Base-by-base conservation (phyloP, 2,329 filamentous ascomycete genomes). In the Beauveria rudraprayagi region DNA sequence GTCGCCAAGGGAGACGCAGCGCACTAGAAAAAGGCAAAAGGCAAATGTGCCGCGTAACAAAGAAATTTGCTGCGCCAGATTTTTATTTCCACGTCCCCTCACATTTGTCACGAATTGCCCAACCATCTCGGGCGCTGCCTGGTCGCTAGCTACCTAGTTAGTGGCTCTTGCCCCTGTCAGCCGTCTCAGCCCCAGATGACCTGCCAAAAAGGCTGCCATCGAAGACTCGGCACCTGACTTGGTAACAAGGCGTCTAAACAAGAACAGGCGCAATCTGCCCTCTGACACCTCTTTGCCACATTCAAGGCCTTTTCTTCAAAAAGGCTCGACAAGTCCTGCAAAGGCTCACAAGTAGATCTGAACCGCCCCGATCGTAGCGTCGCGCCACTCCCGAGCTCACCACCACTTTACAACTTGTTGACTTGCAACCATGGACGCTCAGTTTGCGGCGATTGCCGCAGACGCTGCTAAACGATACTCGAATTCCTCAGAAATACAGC, bases 381-480 rank as follows among this genome's bases (percentile, higher is more conserved):
- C 41, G 22, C 37, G 50, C 57, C 57, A 54, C 57, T 53, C 48
- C 48, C 37, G 56, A 30, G 14, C 37, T 14, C 22, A 8, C 8
- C 40, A 53, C 19, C 48, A 46, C 56, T 2, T 11, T 34, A 10
- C 43, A 44, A 16, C 22, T 19, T 10, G 3, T 28, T 24, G n/a
- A 24, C 30, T 5, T n/a, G 43, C 19, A 7, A 19, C 14, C 57
- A 60, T 63, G 56, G 58, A 65, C 19, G 61, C 60, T 14, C 62
- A 64, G 52, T 68, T 69, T 52, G 66, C 65, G 10, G 68, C 67
- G 47, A 71, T 76, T 54, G 65, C 76, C 11, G 65, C 69, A 11
- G 71, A 73, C 55, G 74, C 74, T 5, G 70, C 70, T 52, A 72
- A 67, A 37, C 63, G 66, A 44, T 73, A 75, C 66, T 66, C 65